A percentile compares a stretch with the other conserved stretches of the same genome.
Evolutionary conservation across 768 basidiomycete genomes (phyloP).

Genomic region (Phaeolepiota aurea): DNA sequence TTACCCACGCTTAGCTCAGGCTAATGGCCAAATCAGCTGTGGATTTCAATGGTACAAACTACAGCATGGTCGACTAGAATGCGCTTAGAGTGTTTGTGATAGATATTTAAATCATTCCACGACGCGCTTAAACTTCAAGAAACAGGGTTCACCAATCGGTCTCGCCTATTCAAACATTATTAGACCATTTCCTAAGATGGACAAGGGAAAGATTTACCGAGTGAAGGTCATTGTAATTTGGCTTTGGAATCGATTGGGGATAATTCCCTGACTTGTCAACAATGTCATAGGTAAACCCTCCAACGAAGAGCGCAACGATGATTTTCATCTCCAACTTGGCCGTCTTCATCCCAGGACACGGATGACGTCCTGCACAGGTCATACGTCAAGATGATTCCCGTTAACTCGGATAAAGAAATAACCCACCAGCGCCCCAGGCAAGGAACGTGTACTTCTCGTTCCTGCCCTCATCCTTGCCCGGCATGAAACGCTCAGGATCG

Average conservation of each 20-base stretch:
- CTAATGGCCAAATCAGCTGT: too few species aligned
- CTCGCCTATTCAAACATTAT: slow-evolving; percentile 7
- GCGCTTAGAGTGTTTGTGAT: too few species aligned
- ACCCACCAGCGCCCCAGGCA: slow-evolving; percentile 32
- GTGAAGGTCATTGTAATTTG: slow-evolving; percentile 24
- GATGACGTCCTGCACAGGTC: slow-evolving; percentile 21
- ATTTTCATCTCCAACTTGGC: slow-evolving; percentile 31
- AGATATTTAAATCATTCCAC: slow-evolving; percentile 8
- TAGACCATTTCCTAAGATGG: neutral
- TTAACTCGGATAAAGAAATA: neutral
- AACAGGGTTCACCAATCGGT: slow-evolving; percentile 15
- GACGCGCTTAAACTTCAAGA: slow-evolving; percentile 13
- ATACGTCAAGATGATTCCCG: neutral
- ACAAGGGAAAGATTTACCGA: slow-evolving; percentile 12
- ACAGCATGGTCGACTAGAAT: too few species aligned
- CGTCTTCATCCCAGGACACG: slow-evolving; percentile 27
- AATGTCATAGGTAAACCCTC: slow-evolving; percentile 21
- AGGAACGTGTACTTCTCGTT: slow-evolving; percentile 21
- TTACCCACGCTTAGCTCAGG: too few species aligned
- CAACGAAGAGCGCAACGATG: slow-evolving; percentile 22
- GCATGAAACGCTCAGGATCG: slow-evolving; percentile 23
- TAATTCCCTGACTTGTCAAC: slow-evolving; percentile 21
- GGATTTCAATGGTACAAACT: too few species aligned
- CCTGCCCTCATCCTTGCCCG: slow-evolving; percentile 26
- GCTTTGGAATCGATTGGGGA: slow-evolving; percentile 13